phyloP scores from a whole-genome alignment of 2,329 filamentous ascomycete species.

The Aspergillus fumigatiaffinis region DNA sequence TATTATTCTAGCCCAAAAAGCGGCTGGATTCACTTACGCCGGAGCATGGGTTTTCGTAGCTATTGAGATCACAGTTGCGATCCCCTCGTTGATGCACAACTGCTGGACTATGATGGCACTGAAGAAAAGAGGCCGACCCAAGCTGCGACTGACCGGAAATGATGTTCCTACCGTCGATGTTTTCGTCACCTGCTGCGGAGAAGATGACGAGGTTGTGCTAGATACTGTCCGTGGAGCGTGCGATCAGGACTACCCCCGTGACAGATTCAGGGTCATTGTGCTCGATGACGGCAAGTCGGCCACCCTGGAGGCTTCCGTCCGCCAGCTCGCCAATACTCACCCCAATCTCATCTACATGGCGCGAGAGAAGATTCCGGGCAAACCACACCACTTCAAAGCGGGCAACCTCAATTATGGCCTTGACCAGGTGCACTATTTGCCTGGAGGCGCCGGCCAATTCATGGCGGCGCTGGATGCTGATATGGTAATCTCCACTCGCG shows the following conservation, averaged over 20 bases:
- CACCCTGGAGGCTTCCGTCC: constrained; percentile 32
- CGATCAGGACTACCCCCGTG: constrained; percentile 39
- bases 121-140: constrained; percentile 52
- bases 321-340: constrained; percentile 31
- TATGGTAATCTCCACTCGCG: constrained; percentile 44
- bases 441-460: constrained; percentile 54
- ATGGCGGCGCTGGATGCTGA: constrained; percentile 64
- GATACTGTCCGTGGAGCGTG: constrained; percentile 38
- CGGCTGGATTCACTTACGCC: constrained; percentile 39
- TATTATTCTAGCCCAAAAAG: constrained; percentile 50
- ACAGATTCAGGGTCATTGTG: constrained; percentile 36
- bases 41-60: constrained; percentile 57
- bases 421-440: constrained; percentile 48
- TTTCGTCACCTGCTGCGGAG: constrained; percentile 43
- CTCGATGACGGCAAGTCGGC: constrained; percentile 38
- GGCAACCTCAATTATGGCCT: constrained; percentile 62
- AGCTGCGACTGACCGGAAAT: constrained; percentile 44
- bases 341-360: constrained; percentile 43
- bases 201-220: constrained; percentile 40
- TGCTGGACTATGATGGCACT: constrained; percentile 56
- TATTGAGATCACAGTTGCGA: constrained; percentile 51
- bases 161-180: constrained; percentile 41
- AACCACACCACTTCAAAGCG: constrained; percentile 57
- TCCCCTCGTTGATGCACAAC: constrained; percentile 56
- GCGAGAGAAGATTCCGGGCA: constrained; percentile 38